phyloP scores from a whole-genome alignment of 768 basidiomycete species.

The Suillus clintonianus region DNA sequence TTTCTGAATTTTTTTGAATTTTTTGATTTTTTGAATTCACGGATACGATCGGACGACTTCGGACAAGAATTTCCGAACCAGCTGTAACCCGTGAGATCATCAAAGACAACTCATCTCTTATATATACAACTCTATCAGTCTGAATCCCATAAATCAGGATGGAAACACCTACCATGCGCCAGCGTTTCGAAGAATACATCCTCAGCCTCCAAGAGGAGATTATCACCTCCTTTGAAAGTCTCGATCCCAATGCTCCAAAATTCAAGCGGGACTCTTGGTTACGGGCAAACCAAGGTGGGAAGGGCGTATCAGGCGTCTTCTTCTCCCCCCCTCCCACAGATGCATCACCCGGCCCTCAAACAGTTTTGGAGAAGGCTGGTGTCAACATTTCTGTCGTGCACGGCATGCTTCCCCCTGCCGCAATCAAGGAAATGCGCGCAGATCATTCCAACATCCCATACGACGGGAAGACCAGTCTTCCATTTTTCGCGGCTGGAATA shows the following conservation, averaged over 20 bases:
- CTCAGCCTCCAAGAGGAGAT: conserved; percentile 77
- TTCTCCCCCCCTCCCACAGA: conserved; percentile 38
- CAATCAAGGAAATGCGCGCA: conserved; percentile 92
- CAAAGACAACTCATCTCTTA: not conserved
- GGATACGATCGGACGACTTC: no score
- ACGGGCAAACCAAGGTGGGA: conserved; percentile 60
- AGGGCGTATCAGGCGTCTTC: conserved; percentile 84
- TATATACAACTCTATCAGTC: not conserved
- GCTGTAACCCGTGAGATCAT: no score
- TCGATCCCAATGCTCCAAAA: conserved; percentile 68
- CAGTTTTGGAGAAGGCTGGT: conserved; percentile 91
- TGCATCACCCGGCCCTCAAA: conserved; percentile 37
- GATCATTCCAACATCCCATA: conserved; percentile 81
- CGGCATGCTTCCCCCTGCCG: conserved; percentile 83
- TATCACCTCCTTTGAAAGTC: conserved; percentile 70
- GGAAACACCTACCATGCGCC: conserved; percentile 55
- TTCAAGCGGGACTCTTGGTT: conserved; percentile 86
- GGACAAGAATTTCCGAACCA: no score
- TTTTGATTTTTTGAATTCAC: no score
- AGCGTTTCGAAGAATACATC: conserved; percentile 77
- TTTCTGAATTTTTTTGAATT: no score
- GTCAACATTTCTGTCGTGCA: conserved; percentile 94
- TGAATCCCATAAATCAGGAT: conserved; percentile 11
- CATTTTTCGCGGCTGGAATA: conserved; percentile 92
- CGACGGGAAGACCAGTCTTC: conserved; percentile 61